Percentiles rank a stretch among this genome's conserved stretches.
These are phyloP conservation scores for Boletus reticuloceps DNA, from an alignment of 768 basidiomycete genomes.

Conservation along the genomic window DNA sequence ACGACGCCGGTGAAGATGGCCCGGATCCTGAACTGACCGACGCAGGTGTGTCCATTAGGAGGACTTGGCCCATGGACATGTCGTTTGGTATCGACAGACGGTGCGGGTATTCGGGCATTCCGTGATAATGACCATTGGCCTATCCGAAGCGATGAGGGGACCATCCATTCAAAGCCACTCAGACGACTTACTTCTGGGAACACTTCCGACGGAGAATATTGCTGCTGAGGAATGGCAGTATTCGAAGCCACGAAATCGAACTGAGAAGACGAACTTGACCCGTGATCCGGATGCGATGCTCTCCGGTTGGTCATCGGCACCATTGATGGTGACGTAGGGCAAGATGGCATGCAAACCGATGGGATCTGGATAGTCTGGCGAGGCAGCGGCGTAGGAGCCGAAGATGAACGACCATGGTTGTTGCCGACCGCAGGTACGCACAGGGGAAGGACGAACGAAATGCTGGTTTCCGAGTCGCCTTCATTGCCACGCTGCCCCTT, in stretches of 20 bases:
- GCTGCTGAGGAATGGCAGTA: conserved; percentile 40
- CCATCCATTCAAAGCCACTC: conserved; percentile 1
- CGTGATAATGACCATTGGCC: conserved; percentile 50
- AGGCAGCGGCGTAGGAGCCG: conserved; percentile 64
- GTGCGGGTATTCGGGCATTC: conserved; percentile 45
- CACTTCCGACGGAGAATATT: conserved; percentile 30
- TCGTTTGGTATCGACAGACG: conserved; percentile 44
- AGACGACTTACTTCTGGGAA: conserved; percentile 41
- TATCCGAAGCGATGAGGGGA: conserved; percentile 19
- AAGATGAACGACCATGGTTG: conserved; percentile 45
- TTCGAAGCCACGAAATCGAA: conserved; percentile 58
- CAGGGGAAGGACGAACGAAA: conserved; percentile 44
- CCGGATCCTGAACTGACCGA: conserved; percentile 46
- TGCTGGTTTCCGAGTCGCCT: conserved; percentile 51
- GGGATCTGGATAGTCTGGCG: conserved; percentile 71
- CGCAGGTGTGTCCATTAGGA: conserved; percentile 45
- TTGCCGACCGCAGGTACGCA: conserved; percentile 39
- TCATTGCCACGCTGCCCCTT: conserved; percentile 38
- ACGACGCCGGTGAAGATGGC: conserved; percentile 46
- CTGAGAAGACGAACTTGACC: conserved; percentile 39
- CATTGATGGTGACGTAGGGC: conserved; percentile 58
- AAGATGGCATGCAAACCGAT: conserved; percentile 59
- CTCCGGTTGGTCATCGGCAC: conserved; percentile 59
- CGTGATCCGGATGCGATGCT: conserved; percentile 49
- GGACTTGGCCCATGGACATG: conserved; percentile 35